Conservation (phyloP, 176 grass and related monocot species). For the Ampelocalamus luodianensis region DNA sequence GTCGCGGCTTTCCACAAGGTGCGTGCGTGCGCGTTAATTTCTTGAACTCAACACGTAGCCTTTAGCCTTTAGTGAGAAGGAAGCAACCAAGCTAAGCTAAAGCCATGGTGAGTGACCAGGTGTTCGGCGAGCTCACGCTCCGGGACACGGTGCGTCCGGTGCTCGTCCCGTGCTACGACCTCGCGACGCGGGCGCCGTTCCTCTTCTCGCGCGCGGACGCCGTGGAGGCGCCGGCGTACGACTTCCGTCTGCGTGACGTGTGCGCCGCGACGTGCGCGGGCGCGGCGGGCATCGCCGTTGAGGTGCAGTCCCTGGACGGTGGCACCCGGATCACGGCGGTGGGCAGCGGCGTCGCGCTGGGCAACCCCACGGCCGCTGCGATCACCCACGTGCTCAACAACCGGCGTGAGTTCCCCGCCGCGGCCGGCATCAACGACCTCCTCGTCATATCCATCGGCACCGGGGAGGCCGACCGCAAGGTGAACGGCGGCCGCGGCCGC, state of each 20-base stretch:
- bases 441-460: constrained; percentile 79
- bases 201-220: constrained; percentile 94
- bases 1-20: constrained; percentile 41
- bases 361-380: constrained; percentile 82
- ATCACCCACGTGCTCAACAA: constrained; percentile 99
- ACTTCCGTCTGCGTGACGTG: constrained; percentile 81
- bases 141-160: constrained; percentile 75
- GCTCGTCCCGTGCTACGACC: constrained; percentile 91
- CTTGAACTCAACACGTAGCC: neutral
- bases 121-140: constrained; percentile 74
- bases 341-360: constrained; percentile 67
- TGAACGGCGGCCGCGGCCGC: neutral
- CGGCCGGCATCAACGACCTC: constrained; percentile 65
- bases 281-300: constrained; percentile 22
- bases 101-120: neutral
- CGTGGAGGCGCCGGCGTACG: constrained; percentile 62
- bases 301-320: constrained; percentile 69
- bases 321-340: constrained; percentile 62
- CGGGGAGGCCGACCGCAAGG: constrained; percentile 37
- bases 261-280: constrained; percentile 80
- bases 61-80: neutral
- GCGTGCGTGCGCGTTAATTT: neutral
- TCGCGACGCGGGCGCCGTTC: constrained; percentile 65
- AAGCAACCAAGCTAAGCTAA: neutral
- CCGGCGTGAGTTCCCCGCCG: constrained; percentile 81